Base-by-base conservation (phyloP, 2,329 filamentous ascomycete genomes). In the Fusarium camptoceras region DNA sequence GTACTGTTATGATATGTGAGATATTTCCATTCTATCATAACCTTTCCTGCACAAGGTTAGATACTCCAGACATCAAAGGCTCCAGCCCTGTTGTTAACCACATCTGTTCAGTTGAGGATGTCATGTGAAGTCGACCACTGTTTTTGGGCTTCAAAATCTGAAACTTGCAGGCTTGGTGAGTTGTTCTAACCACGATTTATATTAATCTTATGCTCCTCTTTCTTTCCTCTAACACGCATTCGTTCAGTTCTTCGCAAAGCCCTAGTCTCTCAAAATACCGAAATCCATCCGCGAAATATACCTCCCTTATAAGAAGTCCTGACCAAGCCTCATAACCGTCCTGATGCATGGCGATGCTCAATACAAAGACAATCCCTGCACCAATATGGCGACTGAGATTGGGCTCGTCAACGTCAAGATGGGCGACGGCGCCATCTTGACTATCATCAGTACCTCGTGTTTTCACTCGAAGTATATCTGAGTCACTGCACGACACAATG, bases 201-300 rank as follows among this genome's bases (percentile, higher is more conserved):
- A 11, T n/a, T 2, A 37, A n/a, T 18, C 16, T n/a, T 2, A 37
- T 11, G 0, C 18, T 1, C 11, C 16, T 37, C 5, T 11, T 16
- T n/a, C 11, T 6, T 3, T 10, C 9, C 11, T 6, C 9, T 3
- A 37, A 2, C 10, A 37, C 9, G n/a, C 16, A 37, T 10, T 37
- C 16, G 16, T 37, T n/a, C 9, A 37, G n/a, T 18, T 37, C 34
- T 11, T 37, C 34, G 5, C 34, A 37, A n/a, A 18, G n/a, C 16
- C 34, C 34, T 18, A 37, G 9, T 37, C 34, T 37, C 10, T 37
- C 34, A 37, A 37, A 37, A 5, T 37, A 10, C 6, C 34, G 34
- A 6, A 37, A 11, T 9, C 5, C 5, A 18, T n/a, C 18, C 18
- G 11, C 34, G 3, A 4, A 10, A 37, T n/a, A 6, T 11, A n/a